Conservation (phyloP, 106 monocot genomes). For the Apostasia ramifera region DNA sequence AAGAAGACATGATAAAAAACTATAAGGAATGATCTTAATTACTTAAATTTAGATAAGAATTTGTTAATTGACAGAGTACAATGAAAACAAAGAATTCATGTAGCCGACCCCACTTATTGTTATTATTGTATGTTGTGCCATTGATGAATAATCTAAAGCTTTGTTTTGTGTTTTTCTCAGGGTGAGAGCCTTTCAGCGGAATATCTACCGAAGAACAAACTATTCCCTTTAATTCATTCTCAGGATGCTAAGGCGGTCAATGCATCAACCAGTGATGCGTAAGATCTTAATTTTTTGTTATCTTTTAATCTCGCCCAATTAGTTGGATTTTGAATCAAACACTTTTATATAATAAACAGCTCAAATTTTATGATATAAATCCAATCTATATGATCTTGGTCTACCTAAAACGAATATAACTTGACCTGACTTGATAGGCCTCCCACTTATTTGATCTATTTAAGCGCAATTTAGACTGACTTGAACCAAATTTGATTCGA, state of each 20-base stretch:
- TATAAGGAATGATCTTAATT: too few relatives aligned
- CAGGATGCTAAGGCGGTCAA: slow-evolving; percentile 6
- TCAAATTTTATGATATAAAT: background rate
- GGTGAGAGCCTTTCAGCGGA: slow-evolving; percentile 26
- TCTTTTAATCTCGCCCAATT: too few relatives aligned
- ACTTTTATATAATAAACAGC: background rate
- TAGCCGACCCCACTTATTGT: background rate
- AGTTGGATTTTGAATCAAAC: background rate
- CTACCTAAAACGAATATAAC: background rate
- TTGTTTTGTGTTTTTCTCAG: background rate
- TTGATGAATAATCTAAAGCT: background rate
- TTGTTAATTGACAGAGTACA: too few relatives aligned
- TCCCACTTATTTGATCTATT: too few relatives aligned
- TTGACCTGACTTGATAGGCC: background rate
- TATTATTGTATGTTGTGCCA: background rate
- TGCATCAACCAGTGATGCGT: slow-evolving; percentile 10
- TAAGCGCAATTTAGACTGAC: too few relatives aligned
- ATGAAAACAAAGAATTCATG: too few relatives aligned
- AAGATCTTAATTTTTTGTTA: background rate
- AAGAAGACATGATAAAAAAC: too few relatives aligned
- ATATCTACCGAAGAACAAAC: slow-evolving; percentile 5
- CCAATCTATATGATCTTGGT: background rate
- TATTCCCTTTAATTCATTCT: slow-evolving; percentile 19
- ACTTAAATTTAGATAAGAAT: too few relatives aligned
- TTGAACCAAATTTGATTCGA: too few relatives aligned